Conservation (phyloP, 208 protist genomes). For the Trypanosomatidae sp. region DNA sequence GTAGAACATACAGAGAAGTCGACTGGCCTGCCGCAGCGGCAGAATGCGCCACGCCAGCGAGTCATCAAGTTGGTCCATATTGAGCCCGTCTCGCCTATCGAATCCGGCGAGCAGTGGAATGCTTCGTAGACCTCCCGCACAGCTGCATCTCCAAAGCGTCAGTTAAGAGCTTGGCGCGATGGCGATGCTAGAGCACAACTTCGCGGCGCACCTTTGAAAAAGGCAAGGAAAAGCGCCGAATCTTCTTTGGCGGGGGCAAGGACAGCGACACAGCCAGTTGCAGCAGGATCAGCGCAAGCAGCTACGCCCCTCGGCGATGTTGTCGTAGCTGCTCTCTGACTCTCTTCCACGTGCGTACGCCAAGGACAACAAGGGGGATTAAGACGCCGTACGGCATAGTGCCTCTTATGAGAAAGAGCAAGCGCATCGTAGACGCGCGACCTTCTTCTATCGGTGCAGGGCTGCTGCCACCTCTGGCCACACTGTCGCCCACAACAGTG, state of each 20-base stretch:
- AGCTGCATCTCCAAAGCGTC: neutral
- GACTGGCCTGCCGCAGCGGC: constrained; percentile 11
- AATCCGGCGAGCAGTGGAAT: constrained; percentile 1
- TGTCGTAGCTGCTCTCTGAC: too few species aligned
- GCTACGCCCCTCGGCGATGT: too few species aligned
- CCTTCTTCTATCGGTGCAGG: neutral
- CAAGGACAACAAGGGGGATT: neutral
- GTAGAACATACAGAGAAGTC: constrained; percentile 37
- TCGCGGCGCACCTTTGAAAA: neutral
- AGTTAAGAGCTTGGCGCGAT: neutral
- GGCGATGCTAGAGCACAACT: neutral
- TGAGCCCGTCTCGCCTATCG: neutral
- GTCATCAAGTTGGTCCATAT: neutral
- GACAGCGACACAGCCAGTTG: neutral
- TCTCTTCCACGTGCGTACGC: too few species aligned
- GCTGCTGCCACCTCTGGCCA: neutral
- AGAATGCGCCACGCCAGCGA: constrained; percentile 10
- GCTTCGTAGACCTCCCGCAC: constrained; percentile 11
- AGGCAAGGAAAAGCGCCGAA: neutral
- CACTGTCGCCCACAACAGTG: neutral
- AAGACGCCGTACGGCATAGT: neutral
- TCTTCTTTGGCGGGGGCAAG: neutral
- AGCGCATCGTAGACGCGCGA: neutral
- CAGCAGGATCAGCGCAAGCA: neutral
- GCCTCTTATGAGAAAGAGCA: neutral